Base-by-base conservation (phyloP, 176 grass and related monocot genomes). In the Cymbopogon citratus region DNA sequence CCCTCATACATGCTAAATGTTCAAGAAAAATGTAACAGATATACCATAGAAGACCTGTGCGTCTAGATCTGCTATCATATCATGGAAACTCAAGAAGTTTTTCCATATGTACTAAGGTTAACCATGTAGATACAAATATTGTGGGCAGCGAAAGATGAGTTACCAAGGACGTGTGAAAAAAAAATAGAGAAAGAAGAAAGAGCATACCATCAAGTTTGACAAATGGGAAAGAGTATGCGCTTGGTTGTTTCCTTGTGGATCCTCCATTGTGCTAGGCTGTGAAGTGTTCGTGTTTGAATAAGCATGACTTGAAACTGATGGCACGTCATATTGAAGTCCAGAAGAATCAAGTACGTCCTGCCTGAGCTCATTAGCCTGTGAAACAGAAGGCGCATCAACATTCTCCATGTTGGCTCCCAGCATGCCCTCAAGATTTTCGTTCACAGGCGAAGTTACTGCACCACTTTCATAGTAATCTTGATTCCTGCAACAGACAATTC, bases 121-220 rank as follows among this genome's bases (percentile, higher is more conserved):
- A 40, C 15, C 48, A 11, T 43, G 31, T 38, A 80, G 45, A 69
- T n/a, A 18, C 33, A 67, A 2, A 54, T 24, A 70, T 24, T 56
- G 45, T 11, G 29, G 31, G 23, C 35, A 41, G 2, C 29, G 6
- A 7, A 41, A 68, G 7, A 85, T 28, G 0, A 64, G 7, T 85
- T 8, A 21, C 40, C 23, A 15, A 54, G 40, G n/a, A 39, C 14
- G 0, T 19, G 43, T 15, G 62, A 1, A 15, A 25, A 18, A 28
- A 13, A 18, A 28, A 61, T n/a, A 86, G 29, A 27, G 56, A 51
- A 79, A 61, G 29, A 69, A 12, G 19, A 27, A 5, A 3, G 44
- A 65, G 26, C 34, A 80, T 96, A 99, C 97, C 89, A 99, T 71
- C 54, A 96, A 85, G 73, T 72, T 99, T 75, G 97, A 93, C 27